These are phyloP conservation scores for Alternaria incomplexa DNA, from an alignment of 2,329 filamentous ascomycete genomes.

Conservation along the genomic window DNA sequence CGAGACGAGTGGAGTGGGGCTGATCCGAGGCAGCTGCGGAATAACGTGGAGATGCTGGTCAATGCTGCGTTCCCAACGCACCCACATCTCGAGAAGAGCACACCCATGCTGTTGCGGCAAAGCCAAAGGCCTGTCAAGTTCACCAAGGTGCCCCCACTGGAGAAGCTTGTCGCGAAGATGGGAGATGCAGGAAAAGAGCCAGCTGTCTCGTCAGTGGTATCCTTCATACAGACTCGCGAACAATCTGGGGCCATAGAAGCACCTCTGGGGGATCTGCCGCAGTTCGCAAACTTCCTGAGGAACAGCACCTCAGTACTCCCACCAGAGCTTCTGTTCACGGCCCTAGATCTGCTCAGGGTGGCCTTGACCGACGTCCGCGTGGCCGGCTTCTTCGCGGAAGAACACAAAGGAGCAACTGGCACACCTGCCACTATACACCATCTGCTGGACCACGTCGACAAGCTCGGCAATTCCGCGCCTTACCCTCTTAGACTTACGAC, in stretches of 20 bases:
- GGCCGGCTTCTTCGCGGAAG: slow-evolving; percentile 82
- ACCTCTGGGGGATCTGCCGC: slow-evolving; percentile 71
- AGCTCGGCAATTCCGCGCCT: slow-evolving; percentile 63
- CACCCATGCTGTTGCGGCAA: slow-evolving; percentile 72
- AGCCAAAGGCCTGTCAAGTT: slow-evolving; percentile 75
- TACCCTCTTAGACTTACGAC: slow-evolving; percentile 86
- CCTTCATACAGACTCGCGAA: slow-evolving; percentile 72
- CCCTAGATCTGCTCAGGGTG: slow-evolving; percentile 84
- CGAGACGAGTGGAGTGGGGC: slow-evolving; percentile 83
- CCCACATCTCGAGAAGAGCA: slow-evolving; percentile 71
- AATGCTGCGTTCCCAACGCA: slow-evolving; percentile 79
- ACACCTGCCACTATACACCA: slow-evolving; percentile 60
- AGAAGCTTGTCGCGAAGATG: slow-evolving; percentile 82
- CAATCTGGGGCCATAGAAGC: slow-evolving; percentile 67
- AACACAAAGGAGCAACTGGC: slow-evolving; percentile 61
- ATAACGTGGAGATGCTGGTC: slow-evolving; percentile 75
- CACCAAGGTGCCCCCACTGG: slow-evolving; percentile 78
- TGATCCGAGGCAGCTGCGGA: slow-evolving; percentile 69
- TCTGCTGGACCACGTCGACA: slow-evolving; percentile 62
- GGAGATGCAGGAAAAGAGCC: slow-evolving; percentile 65
- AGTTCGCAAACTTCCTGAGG: slow-evolving; percentile 68
- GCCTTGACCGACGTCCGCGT: slow-evolving; percentile 78
- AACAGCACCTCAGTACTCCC: slow-evolving; percentile 64
- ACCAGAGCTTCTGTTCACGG: slow-evolving; percentile 72
- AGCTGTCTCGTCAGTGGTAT: slow-evolving; percentile 68